Evolutionary conservation across 306 rosid genomes (phyloP).

Genomic region (Glycine latifolia): DNA sequence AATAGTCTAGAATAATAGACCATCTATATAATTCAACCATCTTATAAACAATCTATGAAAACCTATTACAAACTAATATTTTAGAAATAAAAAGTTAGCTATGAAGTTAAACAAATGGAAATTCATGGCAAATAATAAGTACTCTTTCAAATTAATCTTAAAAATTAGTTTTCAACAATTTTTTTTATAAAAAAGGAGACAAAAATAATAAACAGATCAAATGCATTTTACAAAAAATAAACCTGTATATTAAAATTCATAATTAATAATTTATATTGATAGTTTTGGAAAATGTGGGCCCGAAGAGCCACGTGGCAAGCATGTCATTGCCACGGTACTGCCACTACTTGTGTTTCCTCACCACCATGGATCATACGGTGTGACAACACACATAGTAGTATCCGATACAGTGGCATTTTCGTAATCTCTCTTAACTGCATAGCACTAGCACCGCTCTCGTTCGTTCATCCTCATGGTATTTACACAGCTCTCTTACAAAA

Average conservation of each 20-base stretch:
- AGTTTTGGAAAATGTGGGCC: not conserved
- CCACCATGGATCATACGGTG: slow-evolving; percentile 6
- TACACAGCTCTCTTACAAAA: slow-evolving; percentile 34
- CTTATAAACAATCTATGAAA: not conserved
- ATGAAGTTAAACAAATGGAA: not conserved
- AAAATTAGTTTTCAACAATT: not conserved
- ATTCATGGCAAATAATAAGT: not conserved
- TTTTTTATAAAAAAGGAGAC: not conserved
- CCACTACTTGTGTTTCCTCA: not conserved
- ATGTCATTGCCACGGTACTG: not conserved
- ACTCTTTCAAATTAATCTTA: not conserved
- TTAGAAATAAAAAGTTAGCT: not conserved
- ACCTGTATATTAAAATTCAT: too few species aligned
- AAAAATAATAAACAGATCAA: not conserved
- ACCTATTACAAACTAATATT: not conserved
- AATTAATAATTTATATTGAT: too few species aligned
- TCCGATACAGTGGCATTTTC: slow-evolving; percentile 59
- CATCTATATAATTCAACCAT: not conserved
- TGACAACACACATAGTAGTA: not conserved
- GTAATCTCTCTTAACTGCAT: slow-evolving; percentile 57
- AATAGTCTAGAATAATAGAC: too few species aligned
- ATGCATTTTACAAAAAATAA: not conserved
- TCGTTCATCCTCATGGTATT: slow-evolving; percentile 38
- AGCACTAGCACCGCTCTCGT: slow-evolving; percentile 37
- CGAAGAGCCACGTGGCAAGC: slow-evolving; percentile 29